These are phyloP conservation scores for Penicillium sp. DNA, from an alignment of 2,329 filamentous ascomycete species.

Conservation along the genomic window DNA sequence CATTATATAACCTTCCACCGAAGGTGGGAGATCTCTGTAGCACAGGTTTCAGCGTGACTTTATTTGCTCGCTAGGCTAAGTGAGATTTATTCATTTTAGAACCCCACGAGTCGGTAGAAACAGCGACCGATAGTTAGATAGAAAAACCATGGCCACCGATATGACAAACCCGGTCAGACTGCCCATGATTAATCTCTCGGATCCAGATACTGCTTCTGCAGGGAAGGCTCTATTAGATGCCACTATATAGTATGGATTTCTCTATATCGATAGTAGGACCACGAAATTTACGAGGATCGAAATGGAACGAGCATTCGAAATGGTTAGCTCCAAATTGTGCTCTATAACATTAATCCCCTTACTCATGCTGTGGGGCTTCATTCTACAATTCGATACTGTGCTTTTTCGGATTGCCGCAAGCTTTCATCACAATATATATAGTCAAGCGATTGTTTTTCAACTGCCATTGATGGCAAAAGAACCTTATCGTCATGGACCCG, in stretches of 20 bases:
- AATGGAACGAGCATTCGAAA: slow-evolving; percentile 3
- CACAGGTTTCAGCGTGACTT: too few relatives aligned
- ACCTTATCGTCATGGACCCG: not conserved
- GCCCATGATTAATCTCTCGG: slow-evolving; percentile 10
- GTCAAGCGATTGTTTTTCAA: slow-evolving; percentile 8
- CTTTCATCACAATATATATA: not conserved
- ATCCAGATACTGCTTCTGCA: not conserved
- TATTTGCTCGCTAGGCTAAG: too few relatives aligned
- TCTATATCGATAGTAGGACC: slow-evolving; percentile 11
- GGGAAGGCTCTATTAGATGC: slow-evolving; percentile 9
- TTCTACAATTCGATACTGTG: too few relatives aligned
- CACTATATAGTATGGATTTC: slow-evolving; percentile 6
- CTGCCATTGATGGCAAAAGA: not conserved
- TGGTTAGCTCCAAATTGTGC: slow-evolving; percentile 1
- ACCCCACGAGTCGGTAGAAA: too few relatives aligned
- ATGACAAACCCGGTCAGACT: slow-evolving; percentile 6
- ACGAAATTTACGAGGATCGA: not conserved
- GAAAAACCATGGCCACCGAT: not conserved
- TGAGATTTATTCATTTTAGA: too few relatives aligned
- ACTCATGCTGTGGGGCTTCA: too few relatives aligned
- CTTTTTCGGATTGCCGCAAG: too few relatives aligned
- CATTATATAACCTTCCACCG: too few relatives aligned
- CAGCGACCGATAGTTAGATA: not conserved
- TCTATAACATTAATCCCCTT: too few relatives aligned
- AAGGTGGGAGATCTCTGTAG: too few relatives aligned